These are phyloP conservation scores for Aegilops longissima DNA, from an alignment of 176 grass and related monocot species.

Conservation along the genomic window DNA sequence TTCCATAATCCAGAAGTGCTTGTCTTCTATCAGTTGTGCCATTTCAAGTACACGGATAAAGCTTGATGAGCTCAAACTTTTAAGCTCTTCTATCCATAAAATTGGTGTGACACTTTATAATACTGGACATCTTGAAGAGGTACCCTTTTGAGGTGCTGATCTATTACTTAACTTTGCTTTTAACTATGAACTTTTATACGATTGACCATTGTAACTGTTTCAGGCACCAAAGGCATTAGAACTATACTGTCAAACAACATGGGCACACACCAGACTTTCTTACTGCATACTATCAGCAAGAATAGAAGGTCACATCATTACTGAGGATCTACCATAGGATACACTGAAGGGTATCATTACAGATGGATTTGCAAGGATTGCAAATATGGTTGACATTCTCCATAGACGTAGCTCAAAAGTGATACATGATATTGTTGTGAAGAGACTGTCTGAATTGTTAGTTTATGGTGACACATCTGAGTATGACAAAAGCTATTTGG, in stretches of 20 bases:
- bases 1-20: too few relatives aligned
- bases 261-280: conserved; percentile 33
- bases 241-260: conserved; percentile 56
- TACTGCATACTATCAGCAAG: conserved; percentile 9
- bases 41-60: too few relatives aligned
- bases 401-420: conserved; percentile 42
- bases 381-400: conserved; percentile 46
- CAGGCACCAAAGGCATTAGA: conserved; percentile 52
- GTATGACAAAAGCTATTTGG: conserved; percentile 43
- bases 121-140: conserved; percentile 21
- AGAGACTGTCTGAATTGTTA: conserved; percentile 56
- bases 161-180: not conserved
- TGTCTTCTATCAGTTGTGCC: too few relatives aligned
- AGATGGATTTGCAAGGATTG: conserved; percentile 49
- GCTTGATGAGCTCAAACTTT: too few relatives aligned
- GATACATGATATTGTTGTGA: conserved; percentile 39
- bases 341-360: conserved; percentile 40
- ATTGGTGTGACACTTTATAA: too few relatives aligned
- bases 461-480: conserved; percentile 23
- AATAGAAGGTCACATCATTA: not conserved
- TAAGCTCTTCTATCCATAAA: too few relatives aligned
- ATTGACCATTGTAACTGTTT: conserved; percentile 17
- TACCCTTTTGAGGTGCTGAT: conserved; percentile 39
- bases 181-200: not conserved
- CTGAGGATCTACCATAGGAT: conserved; percentile 9